Evolutionary conservation across 2,329 filamentous ascomycete genomes (phyloP), one percentile per base, ranked within the genome.

Genomic region (Lasiodiplodia hormozganensis): DNA sequence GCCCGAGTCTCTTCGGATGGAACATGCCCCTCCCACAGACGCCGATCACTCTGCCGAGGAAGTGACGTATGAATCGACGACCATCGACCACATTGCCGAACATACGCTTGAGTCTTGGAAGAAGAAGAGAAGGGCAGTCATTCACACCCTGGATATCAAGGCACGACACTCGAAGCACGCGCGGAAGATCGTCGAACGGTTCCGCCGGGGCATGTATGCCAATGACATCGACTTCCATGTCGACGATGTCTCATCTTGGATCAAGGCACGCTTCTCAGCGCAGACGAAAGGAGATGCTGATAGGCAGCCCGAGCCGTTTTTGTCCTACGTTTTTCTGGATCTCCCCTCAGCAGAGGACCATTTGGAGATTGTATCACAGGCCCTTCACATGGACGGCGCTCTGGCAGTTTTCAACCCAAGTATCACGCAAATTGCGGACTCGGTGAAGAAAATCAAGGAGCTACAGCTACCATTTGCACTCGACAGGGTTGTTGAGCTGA

Each of bases 341-440:
- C 85, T 96, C 69, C 92, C 92, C 0, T 84, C 83, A 36, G 85
- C 89, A 2, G 83, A 92, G 65, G 71, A 76, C 12, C 84, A 87
- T 70, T 70, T 89, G 18, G 78, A 80, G 1, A 80, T 81, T 31
- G 82, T 90, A 25, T 80, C 85, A 5, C 75, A 83, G n/a, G 87
- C 89, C 16, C 79, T 96, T 65, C 86, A 86, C 49, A 83, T 86
- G 1, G 87, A 91, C 73, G 92, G 89, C 0, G 81, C 87, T 10
- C 81, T 95, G 38, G 83, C 91, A 16, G 84, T 93, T 1, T 96
- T 94, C 80, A 89, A 88, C 71, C 92, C 92, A 0, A 92, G 89
- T 73, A 88, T 96, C 69, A 94, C 92, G 11, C 92, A 95, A 77
- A 90, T 95, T 67, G 88, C 85, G 51, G 85, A 89, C 5, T 91